Evolutionary conservation across 2,329 filamentous ascomycete genomes (phyloP).

Genomic region (Aureobasidium sp.): DNA sequence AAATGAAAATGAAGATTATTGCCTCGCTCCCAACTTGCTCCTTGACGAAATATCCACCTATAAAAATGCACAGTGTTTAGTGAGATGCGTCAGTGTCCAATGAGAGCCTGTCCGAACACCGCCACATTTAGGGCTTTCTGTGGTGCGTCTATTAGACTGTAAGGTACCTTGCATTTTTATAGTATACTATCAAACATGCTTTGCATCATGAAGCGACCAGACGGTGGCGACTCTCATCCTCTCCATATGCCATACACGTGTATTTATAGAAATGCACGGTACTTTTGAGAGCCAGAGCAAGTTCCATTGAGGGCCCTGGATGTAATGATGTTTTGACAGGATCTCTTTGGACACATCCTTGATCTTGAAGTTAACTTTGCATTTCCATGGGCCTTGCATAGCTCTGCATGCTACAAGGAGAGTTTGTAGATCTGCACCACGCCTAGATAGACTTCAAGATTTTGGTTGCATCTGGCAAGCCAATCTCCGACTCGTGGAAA

Average conservation of each 20-base stretch:
- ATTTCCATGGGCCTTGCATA: background rate
- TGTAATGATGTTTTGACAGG: too few species aligned
- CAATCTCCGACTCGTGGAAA: slow-evolving; percentile 2
- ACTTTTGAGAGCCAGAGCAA: background rate
- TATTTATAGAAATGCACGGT: background rate
- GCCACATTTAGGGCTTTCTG: background rate
- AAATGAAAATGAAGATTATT: background rate
- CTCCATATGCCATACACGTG: background rate
- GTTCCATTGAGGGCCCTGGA: background rate
- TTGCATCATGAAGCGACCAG: background rate
- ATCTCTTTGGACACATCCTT: background rate
- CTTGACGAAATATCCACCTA: background rate
- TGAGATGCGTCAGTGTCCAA: background rate
- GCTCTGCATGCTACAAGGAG: background rate
- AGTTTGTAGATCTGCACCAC: background rate
- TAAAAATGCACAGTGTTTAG: background rate
- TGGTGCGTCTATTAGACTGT: background rate
- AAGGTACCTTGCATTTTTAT: background rate
- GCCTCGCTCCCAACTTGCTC: background rate
- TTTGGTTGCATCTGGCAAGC: background rate
- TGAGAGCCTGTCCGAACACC: background rate
- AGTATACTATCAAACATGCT: background rate
- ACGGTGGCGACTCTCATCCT: background rate
- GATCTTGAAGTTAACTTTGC: background rate
- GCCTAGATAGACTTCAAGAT: background rate